These are phyloP conservation scores for Vitis hybrid DNA, from an alignment of 177 flowering plant genomes.

Conservation along the genomic window DNA sequence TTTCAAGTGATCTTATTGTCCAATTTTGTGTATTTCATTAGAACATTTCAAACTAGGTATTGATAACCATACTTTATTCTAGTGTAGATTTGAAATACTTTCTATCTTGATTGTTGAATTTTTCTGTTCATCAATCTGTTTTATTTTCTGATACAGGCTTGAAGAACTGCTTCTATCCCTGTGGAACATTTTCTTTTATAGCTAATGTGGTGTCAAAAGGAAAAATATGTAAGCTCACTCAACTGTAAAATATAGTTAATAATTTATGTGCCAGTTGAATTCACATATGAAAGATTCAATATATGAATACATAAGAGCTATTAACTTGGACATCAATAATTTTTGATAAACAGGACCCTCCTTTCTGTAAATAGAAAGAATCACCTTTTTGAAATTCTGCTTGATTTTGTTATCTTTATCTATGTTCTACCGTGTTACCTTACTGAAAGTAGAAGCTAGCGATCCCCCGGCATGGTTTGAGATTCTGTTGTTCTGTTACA, in stretches of 20 bases:
- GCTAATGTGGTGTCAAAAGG: slow-evolving; percentile 29
- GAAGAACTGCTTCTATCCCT: slow-evolving; percentile 42
- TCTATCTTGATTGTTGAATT: background rate
- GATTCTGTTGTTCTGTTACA: no score
- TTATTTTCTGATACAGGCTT: slow-evolving; percentile 24
- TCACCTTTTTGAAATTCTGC: no score
- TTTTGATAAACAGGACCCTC: background rate
- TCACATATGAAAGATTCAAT: background rate
- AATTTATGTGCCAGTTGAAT: background rate
- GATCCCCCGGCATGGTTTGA: no score
- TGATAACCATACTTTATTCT: background rate
- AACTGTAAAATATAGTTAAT: background rate
- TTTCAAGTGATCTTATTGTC: no score
- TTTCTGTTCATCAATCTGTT: background rate
- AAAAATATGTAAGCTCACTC: slow-evolving; percentile 30
- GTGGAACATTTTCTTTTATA: slow-evolving; percentile 38
- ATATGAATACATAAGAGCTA: background rate
- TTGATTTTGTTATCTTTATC: no score
- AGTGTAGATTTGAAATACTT: background rate
- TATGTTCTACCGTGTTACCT: no score
- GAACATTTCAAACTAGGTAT: background rate
- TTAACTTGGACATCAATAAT: background rate
- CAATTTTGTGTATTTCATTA: no score
- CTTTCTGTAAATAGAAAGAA: no score
- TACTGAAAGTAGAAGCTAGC: no score